These are phyloP conservation scores for Trichoderma erinaceum DNA, from an alignment of 495 filamentous ascomycete species.

Conservation along the genomic window DNA sequence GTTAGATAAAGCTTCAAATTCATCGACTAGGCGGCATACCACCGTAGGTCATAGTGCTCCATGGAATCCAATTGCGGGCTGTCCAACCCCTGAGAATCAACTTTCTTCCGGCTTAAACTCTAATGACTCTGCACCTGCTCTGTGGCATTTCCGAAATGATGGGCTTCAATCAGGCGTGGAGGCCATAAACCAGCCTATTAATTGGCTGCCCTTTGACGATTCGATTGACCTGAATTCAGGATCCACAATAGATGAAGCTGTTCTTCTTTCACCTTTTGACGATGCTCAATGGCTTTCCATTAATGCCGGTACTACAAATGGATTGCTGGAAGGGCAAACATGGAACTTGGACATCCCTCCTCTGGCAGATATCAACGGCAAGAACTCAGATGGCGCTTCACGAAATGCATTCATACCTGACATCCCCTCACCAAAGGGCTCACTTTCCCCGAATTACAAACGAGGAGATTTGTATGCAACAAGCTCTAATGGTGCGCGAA, in stretches of 20 bases:
- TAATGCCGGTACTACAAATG: background rate
- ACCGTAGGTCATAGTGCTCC: background rate
- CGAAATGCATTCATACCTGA: background rate
- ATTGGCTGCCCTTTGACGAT: background rate
- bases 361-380: background rate
- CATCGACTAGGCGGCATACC: background rate
- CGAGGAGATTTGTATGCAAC: constrained; percentile 18
- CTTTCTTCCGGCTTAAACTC: background rate
- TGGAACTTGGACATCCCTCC: background rate
- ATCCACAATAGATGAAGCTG: background rate
- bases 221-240: background rate
- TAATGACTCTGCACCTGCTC: background rate
- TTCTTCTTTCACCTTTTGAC: background rate
- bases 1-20: background rate
- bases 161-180: background rate
- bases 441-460: constrained; percentile 15
- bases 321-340: background rate
- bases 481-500: constrained; percentile 15
- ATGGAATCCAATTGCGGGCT: background rate
- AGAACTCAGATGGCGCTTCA: background rate
- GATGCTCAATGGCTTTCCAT: background rate
- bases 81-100: background rate
- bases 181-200: background rate
- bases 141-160: background rate
- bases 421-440: background rate